phyloP scores from a whole-genome alignment of 208 protist species.

The Trypanosoma avium region DNA sequence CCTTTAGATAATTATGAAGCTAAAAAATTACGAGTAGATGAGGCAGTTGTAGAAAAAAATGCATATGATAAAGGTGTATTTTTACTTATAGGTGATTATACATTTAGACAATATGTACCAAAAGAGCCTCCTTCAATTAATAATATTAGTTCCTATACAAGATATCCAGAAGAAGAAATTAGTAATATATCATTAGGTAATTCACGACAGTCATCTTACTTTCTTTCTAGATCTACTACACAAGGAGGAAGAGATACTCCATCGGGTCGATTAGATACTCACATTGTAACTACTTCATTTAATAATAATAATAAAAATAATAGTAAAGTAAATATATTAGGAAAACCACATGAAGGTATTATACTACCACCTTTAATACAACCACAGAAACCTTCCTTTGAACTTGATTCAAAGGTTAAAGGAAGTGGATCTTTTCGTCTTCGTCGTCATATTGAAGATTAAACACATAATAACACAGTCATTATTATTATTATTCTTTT shows the following conservation, averaged over 20 bases:
- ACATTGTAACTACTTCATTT: too few species aligned
- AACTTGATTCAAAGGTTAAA: not conserved
- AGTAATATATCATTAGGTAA: not conserved
- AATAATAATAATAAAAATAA: too few species aligned
- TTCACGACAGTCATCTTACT: not conserved
- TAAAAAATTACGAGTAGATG: conserved; percentile 76
- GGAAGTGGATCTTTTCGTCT: not conserved
- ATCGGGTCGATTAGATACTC: too few species aligned
- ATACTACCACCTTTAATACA: not conserved
- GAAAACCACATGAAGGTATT: not conserved
- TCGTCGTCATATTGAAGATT: too few species aligned
- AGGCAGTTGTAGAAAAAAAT: conserved; percentile 43
- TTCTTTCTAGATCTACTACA: not conserved
- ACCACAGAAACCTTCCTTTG: not conserved
- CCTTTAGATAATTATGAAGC: conserved; percentile 56
- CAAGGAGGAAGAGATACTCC: not conserved
- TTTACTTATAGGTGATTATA: conserved; percentile 44
- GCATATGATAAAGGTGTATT: conserved; percentile 35
- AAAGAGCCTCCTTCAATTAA: not conserved
- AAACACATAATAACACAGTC: too few species aligned
- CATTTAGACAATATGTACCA: conserved; percentile 54
- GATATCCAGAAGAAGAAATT: not conserved
- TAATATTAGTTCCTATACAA: not conserved
- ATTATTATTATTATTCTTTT: too few species aligned
- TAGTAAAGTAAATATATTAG: too few species aligned